phyloP scores from a whole-genome alignment of 768 basidiomycete genomes.

The Termitomyces sp. region DNA sequence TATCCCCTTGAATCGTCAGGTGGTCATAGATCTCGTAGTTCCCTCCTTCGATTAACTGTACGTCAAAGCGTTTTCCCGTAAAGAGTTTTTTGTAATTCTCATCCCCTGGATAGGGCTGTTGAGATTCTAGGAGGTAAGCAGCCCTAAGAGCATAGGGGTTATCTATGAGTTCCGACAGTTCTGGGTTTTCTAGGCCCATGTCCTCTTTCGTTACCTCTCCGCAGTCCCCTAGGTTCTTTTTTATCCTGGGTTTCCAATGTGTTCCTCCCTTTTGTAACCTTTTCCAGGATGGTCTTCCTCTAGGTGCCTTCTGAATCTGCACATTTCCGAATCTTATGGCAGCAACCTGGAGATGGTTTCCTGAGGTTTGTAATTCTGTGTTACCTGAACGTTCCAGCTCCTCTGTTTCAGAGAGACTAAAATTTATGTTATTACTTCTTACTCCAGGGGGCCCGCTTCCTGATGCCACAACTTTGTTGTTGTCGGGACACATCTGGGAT shows the following conservation, averaged over 20 bases:
- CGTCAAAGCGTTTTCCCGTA: not conserved
- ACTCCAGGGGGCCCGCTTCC: no score
- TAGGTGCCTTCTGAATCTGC: no score
- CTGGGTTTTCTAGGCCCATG: no score
- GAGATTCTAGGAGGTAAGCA: not conserved
- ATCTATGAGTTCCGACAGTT: no score
- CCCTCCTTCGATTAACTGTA: not conserved
- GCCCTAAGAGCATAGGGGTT: no score
- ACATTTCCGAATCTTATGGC: no score
- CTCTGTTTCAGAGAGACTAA: not conserved
- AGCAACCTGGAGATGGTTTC: not conserved
- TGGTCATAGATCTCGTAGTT: no score
- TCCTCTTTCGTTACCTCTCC: no score
- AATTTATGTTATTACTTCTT: not conserved
- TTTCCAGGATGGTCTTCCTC: no score
- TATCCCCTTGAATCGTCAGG: not conserved
- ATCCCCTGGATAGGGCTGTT: not conserved
- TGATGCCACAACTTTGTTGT: not conserved
- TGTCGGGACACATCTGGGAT: not conserved
- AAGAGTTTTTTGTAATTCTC: not conserved
- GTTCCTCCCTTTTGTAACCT: no score
- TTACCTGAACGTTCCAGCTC: not conserved
- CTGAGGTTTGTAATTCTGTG: not conserved
- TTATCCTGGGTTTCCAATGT: no score
- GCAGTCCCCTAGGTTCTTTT: no score